A percentile compares a stretch with the other conserved stretches of the same genome.
Conservation (phyloP, 805 yeast species). For the Saccharomyces kudriavzevii region DNA sequence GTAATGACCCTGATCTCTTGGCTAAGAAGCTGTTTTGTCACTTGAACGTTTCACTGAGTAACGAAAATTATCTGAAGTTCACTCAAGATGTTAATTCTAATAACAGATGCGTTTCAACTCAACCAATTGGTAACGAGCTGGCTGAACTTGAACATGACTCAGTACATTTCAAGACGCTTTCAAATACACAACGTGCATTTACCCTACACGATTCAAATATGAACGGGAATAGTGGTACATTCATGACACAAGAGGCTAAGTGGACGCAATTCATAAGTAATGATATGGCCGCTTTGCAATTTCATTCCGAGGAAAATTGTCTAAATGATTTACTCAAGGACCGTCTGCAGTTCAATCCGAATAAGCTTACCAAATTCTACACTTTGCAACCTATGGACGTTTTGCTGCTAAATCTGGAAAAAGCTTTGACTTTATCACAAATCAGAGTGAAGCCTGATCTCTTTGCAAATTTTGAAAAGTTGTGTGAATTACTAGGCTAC, state of each 20-base stretch:
- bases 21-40: slow-evolving; percentile 45
- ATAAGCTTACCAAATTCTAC: slow-evolving; percentile 26
- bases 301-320: slow-evolving; percentile 7
- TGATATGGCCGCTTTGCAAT: slow-evolving; percentile 25
- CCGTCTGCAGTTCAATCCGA: slow-evolving; percentile 15
- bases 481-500: slow-evolving; percentile 6
- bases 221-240: background rate
- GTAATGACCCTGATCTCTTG: slow-evolving; percentile 44
- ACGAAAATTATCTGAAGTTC: slow-evolving; percentile 34
- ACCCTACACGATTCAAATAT: slow-evolving; percentile 8
- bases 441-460: slow-evolving; percentile 22
- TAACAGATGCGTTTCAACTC: slow-evolving; percentile 31
- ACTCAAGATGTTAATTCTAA: slow-evolving; percentile 13
- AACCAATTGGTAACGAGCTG: slow-evolving; percentile 36
- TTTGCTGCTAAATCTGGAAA: slow-evolving; percentile 25
- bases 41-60: slow-evolving; percentile 46
- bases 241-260: slow-evolving; percentile 13
- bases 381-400: slow-evolving; percentile 20
- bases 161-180: slow-evolving; percentile 3
- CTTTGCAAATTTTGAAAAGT: slow-evolving; percentile 12
- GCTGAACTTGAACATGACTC: slow-evolving; percentile 32
- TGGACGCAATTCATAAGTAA: slow-evolving; percentile 20
- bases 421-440: slow-evolving; percentile 19
- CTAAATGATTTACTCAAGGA: background rate
- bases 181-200: slow-evolving; percentile 20